Percentiles rank a stretch among this genome's conserved stretches.
These are phyloP conservation scores for Zoysia pacifica DNA, from an alignment of 176 grass and related monocot species.

Conservation along the genomic window DNA sequence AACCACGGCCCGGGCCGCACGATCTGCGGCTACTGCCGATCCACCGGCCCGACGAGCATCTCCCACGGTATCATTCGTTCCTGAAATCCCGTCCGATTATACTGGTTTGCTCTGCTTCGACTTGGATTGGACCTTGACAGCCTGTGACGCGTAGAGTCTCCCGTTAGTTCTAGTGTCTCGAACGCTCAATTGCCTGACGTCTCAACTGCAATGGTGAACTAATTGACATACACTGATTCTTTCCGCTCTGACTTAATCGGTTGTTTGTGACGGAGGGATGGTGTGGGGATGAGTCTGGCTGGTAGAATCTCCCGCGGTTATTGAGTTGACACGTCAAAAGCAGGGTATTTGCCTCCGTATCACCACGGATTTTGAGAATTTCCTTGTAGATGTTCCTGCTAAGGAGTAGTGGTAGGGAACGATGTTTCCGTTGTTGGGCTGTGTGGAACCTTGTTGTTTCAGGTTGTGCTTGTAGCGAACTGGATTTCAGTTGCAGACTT, in stretches of 20 bases:
- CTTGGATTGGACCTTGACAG: neutral
- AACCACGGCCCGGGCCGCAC: conserved; percentile 56
- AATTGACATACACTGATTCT: too few relatives aligned
- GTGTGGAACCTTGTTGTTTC: neutral
- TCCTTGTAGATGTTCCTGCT: neutral
- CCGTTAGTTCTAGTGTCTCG: conserved; percentile 2
- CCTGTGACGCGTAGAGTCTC: conserved; percentile 9
- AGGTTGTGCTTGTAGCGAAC: neutral
- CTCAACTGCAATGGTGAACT: too few relatives aligned
- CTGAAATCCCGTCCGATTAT: conserved; percentile 1
- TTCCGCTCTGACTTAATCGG: too few relatives aligned
- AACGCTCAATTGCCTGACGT: too few relatives aligned
- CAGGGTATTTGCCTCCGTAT: conserved; percentile 18
- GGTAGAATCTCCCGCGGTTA: conserved; percentile 17
- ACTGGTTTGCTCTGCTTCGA: neutral
- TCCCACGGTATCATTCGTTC: conserved; percentile 55
- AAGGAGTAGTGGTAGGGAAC: neutral
- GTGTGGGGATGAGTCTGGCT: too few relatives aligned
- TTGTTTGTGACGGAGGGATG: too few relatives aligned
- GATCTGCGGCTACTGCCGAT: conserved; percentile 78
- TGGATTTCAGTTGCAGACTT: neutral
- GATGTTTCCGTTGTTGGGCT: neutral
- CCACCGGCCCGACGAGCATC: conserved; percentile 60
- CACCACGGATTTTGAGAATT: neutral
- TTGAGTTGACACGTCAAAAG: conserved; percentile 3